These are phyloP conservation scores for Cytospora chrysosperma DNA, from an alignment of 2,329 filamentous ascomycete genomes.

Conservation along the genomic window DNA sequence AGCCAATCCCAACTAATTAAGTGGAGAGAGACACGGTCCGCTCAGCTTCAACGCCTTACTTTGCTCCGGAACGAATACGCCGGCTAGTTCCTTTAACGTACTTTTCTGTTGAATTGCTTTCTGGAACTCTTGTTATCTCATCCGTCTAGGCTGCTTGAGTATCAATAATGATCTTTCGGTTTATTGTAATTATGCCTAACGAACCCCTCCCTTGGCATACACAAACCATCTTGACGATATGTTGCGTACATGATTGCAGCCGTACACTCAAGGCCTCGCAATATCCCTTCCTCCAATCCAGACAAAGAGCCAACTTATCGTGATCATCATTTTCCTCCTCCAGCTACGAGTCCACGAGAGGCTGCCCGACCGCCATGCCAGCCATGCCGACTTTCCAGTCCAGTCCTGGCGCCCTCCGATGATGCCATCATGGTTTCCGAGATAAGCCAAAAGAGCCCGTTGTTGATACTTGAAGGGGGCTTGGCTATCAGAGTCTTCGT, in stretches of 20 bases:
- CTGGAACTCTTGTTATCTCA: too few species aligned
- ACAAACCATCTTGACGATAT: background rate
- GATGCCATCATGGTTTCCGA: conserved; percentile 42
- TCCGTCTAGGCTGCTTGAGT: too few species aligned
- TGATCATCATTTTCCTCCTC: conserved; percentile 34
- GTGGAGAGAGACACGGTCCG: background rate
- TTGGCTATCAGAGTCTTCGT: background rate
- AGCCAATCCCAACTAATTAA: background rate
- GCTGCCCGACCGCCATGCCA: conserved; percentile 42
- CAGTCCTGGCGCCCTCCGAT: conserved; percentile 39
- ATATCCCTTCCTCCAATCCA: conserved; percentile 36
- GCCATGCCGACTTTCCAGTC: conserved; percentile 42
- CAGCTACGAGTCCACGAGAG: conserved; percentile 37
- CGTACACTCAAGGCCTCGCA: conserved; percentile 20
- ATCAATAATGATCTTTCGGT: too few species aligned
- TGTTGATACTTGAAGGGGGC: conserved; percentile 39
- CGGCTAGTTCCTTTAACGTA: too few species aligned
- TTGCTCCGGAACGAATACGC: too few species aligned
- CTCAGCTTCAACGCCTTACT: too few species aligned
- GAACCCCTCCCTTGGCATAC: too few species aligned
- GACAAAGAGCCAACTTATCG: conserved; percentile 35
- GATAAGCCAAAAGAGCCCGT: conserved; percentile 39
- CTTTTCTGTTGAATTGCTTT: too few species aligned
- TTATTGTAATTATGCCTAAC: too few species aligned
- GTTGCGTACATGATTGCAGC: background rate